Conservation (phyloP, 192 early-diverging fungal species). For the Backusella macrospora region DNA sequence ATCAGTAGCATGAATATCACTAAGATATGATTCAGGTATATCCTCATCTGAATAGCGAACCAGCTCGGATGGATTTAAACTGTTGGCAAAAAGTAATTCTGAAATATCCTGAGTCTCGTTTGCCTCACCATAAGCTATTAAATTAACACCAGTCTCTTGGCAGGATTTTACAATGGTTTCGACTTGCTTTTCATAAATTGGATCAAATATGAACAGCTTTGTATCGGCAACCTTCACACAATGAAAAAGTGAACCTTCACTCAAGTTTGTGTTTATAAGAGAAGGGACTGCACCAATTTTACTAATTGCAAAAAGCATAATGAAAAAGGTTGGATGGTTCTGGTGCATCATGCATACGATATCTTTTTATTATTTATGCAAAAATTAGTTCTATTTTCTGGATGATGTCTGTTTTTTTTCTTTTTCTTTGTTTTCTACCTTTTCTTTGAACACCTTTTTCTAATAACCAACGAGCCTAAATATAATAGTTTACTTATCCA, state of each 20-base stretch:
- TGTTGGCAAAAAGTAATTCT: conserved; percentile 17
- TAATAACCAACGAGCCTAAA: conserved; percentile 35
- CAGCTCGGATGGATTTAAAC: conserved; percentile 33
- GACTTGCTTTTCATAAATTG: conserved; percentile 30
- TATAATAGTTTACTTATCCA: background rate
- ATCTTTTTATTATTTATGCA: conserved; percentile 33
- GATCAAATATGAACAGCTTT: conserved; percentile 52
- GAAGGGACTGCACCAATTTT: conserved; percentile 61
- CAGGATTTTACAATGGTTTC: conserved; percentile 26
- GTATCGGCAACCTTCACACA: conserved; percentile 45
- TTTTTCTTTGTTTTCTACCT: conserved; percentile 28
- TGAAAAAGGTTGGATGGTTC: conserved; percentile 61
- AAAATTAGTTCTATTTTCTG: conserved; percentile 4
- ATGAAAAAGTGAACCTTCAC: conserved; percentile 43
- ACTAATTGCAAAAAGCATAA: conserved; percentile 52
- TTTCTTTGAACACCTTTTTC: conserved; percentile 31
- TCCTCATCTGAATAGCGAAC: conserved; percentile 34
- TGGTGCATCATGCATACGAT: conserved; percentile 57
- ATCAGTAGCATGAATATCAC: conserved; percentile 28
- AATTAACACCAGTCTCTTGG: conserved; percentile 12
- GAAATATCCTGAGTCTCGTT: conserved; percentile 34
- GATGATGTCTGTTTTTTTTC: background rate
- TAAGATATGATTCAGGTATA: conserved; percentile 23
- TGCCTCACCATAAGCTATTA: conserved; percentile 36
- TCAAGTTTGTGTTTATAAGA: conserved; percentile 65